phyloP scores from a whole-genome alignment of 345 rosid genomes.

The Trapa bicornis region DNA sequence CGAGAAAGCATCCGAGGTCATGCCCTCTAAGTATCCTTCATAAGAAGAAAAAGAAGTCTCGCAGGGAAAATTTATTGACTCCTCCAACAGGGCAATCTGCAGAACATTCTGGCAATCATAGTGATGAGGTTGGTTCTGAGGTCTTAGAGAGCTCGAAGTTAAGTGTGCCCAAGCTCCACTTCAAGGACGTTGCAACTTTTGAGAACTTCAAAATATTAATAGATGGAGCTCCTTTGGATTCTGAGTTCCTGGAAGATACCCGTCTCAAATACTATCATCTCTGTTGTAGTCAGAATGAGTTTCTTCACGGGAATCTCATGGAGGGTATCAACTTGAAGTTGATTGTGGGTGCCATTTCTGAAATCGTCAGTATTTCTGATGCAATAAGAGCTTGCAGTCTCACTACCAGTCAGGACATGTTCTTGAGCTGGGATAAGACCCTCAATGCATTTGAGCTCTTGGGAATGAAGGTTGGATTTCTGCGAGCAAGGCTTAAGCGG shows the following conservation, averaged over 20 bases:
- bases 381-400: conserved; percentile 37
- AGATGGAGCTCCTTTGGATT: neutral
- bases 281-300: conserved; percentile 45
- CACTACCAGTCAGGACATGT: conserved; percentile 36
- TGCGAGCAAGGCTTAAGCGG: conserved; percentile 31
- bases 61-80: neutral
- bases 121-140: conserved; percentile 4
- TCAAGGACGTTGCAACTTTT: neutral
- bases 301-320: conserved; percentile 43
- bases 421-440: conserved; percentile 40
- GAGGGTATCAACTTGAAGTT: conserved; percentile 41
- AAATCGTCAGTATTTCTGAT: conserved; percentile 51
- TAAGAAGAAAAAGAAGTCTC: conserved; percentile 2
- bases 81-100: conserved; percentile 12
- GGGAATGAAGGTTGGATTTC: conserved; percentile 57
- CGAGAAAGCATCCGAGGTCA: neutral
- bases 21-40: conserved; percentile 2
- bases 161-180: neutral
- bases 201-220: conserved; percentile 3
- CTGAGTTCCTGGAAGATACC: conserved; percentile 2
- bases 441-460: conserved; percentile 47
- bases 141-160: conserved; percentile 1
- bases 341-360: conserved; percentile 38
- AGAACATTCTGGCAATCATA: neutral
- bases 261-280: conserved; percentile 41